Evolutionary conservation across 116 monocot genomes (phyloP).

Genomic region (Phalaenopsis hybrid): DNA sequence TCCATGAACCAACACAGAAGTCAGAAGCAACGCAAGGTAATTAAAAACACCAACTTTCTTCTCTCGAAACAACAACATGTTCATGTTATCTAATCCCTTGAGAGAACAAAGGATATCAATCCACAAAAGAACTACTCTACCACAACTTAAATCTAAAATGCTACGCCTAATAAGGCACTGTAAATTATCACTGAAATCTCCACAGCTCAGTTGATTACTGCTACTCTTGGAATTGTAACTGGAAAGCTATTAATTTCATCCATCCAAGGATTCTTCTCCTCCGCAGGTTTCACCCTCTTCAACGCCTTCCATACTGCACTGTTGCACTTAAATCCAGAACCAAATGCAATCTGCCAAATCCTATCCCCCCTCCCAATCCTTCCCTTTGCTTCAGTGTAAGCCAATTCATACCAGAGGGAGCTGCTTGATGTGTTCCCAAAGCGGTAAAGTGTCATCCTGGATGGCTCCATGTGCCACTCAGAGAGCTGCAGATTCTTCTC

Average conservation of each 20-base stretch:
- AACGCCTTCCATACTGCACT: slow-evolving; percentile 44
- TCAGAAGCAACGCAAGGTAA: neutral
- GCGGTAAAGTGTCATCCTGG: slow-evolving; percentile 32
- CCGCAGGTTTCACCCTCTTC: slow-evolving; percentile 4
- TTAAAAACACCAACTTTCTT: neutral
- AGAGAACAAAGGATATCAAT: neutral
- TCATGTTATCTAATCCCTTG: neutral
- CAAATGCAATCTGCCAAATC: slow-evolving; percentile 45
- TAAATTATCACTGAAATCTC: neutral
- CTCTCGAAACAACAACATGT: neutral
- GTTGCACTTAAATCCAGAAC: slow-evolving; percentile 50
- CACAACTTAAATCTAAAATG: neutral
- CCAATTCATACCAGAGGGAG: slow-evolving; percentile 47
- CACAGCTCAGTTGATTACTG: slow-evolving; percentile 1
- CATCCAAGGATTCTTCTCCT: slow-evolving; percentile 18
- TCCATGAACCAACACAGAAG: too few relatives aligned
- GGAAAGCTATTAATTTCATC: slow-evolving; percentile 23
- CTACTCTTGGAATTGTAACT: slow-evolving; percentile 15
- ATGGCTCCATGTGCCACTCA: slow-evolving; percentile 40
- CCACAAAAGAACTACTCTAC: neutral
- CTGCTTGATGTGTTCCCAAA: slow-evolving; percentile 50
- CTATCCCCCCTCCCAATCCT: slow-evolving; percentile 28
- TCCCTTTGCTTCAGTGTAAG: slow-evolving; percentile 38
- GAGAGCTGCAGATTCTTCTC: slow-evolving; percentile 34
- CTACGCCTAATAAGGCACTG: neutral